Percentiles rank a stretch among this genome's conserved stretches.
Evolutionary conservation across 164 flowering plant genomes (phyloP).

Genomic region (Akebia trifoliata): DNA sequence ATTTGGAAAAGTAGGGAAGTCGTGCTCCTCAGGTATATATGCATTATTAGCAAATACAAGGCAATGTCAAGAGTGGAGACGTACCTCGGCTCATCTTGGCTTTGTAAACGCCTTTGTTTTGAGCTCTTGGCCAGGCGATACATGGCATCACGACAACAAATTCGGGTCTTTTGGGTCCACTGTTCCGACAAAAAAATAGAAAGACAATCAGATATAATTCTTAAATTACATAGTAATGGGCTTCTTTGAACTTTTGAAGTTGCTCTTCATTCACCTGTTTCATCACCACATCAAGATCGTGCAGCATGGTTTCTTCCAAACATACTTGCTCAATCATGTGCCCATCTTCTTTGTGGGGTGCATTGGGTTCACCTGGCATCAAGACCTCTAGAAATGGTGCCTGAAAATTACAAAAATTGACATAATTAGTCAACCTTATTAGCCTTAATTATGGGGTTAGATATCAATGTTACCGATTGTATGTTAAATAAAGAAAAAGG

Average conservation of each 20-base stretch:
- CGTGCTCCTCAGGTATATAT: too few species aligned
- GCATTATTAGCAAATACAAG: too few species aligned
- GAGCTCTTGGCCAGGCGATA: slow-evolving; percentile 48
- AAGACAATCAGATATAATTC: neutral
- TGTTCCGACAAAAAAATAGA: slow-evolving; percentile 12
- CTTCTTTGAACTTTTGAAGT: neutral
- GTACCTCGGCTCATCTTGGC: slow-evolving; percentile 13
- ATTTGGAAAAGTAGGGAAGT: too few species aligned
- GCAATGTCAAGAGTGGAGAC: too few species aligned
- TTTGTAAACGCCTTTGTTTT: slow-evolving; percentile 10
- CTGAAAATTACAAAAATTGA: slow-evolving; percentile 18
- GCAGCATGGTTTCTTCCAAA: slow-evolving; percentile 34
- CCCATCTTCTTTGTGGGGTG: slow-evolving; percentile 5
- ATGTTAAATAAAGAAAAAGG: too few species aligned
- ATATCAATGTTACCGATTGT: too few species aligned
- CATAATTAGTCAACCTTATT: slow-evolving; percentile 7
- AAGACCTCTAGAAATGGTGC: slow-evolving; percentile 6
- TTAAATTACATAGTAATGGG: neutral
- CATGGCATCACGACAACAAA: slow-evolving; percentile 57
- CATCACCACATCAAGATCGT: slow-evolving; percentile 37
- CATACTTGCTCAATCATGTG: slow-evolving; percentile 17
- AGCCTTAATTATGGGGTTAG: too few species aligned
- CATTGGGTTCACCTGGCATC: slow-evolving; percentile 14
- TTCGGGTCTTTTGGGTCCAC: slow-evolving; percentile 40
- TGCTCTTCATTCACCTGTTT: slow-evolving; percentile 29